Base-by-base conservation (phyloP, 305 asterid species). In the Withania somnifera region DNA sequence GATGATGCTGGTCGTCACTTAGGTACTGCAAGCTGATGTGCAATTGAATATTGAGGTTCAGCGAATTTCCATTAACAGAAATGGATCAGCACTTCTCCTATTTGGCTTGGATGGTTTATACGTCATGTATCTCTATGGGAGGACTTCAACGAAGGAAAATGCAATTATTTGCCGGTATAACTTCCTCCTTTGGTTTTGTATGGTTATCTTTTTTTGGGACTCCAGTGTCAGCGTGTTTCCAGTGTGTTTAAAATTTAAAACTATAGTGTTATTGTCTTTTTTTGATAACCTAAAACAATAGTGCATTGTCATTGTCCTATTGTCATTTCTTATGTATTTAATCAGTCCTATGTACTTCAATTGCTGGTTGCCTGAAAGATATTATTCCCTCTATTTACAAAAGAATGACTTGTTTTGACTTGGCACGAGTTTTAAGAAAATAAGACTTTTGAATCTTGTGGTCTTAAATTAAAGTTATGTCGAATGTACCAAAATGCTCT, bases 121-220 rank as follows among this genome's bases (percentile, higher is more conserved):
- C 53, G 89, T 92, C 81, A 94, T 94, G 91, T 92, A 90, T 84
- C 97, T 96, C 57, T 93, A 87, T 73, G 97, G 99, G 30, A 93
- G 90, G 80, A 81, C 93, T 82, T 92, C 95, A 17, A 6, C 75
- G 34, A 92, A 90, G 86, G 94, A 93, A 78, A 92, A 91, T 90
- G 86, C 88, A 67, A 88, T 90, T 84, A 89, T 92, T 45, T 95
- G 94, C 89, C 83, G 90, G 98, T 92, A 91, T 82, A 66, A 28
- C 56, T 83, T 80, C 7, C 11, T 47, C 26, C 36, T 45, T 83
- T 53, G 26, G 60, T 22, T 69, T 63, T 30, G 13, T 15, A 54
- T 60, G 28, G 17, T 19, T 57, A 13, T 14, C 13, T 53, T 54
- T 66, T n/a, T 10, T 47, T 22, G 42, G 57, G 11, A 14, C 38